These are phyloP conservation scores for Mortierella sp. DNA, from an alignment of 371 early-diverging fungal species.

Conservation along the genomic window DNA sequence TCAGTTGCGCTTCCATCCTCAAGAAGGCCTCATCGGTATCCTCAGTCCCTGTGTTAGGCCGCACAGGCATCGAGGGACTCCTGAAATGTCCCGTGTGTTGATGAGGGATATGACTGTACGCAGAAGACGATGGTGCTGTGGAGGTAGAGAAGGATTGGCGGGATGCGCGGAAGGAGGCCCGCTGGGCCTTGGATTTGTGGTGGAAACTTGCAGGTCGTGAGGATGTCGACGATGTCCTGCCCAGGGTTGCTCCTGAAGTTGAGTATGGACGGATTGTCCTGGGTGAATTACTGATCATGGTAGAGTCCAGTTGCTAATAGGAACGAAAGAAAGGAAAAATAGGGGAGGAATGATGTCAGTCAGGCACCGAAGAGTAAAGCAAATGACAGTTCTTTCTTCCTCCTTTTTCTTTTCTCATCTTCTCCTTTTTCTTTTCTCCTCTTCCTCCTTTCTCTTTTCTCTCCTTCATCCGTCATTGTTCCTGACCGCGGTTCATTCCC, in stretches of 20 bases:
- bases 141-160: conserved; percentile 26
- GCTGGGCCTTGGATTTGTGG: conserved; percentile 32
- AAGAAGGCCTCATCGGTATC: conserved; percentile 51
- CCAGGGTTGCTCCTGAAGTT: neutral
- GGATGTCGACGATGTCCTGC: neutral
- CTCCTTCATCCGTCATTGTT: neutral
- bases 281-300: neutral
- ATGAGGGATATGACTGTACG: neutral
- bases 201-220: conserved; percentile 13
- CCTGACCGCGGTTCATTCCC: neutral
- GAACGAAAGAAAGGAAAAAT: neutral
- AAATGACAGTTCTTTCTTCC: neutral
- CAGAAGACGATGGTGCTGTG: neutral
- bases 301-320: conserved; percentile 23
- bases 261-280: conserved; percentile 4
- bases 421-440: neutral
- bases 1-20: conserved; percentile 57
- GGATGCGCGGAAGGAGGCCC: conserved; percentile 16
- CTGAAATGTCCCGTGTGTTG: conserved; percentile 19
- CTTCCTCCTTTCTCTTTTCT: too few relatives aligned
- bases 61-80: conserved; percentile 34
- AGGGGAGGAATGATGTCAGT: neutral
- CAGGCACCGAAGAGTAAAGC: neutral
- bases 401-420: neutral
- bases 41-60: conserved; percentile 48